Evolutionary conservation across 1,284 basidiomycete genomes (phyloP), one percentile per base, ranked within the genome.

Genomic region (Hemileia vastatrix): DNA sequence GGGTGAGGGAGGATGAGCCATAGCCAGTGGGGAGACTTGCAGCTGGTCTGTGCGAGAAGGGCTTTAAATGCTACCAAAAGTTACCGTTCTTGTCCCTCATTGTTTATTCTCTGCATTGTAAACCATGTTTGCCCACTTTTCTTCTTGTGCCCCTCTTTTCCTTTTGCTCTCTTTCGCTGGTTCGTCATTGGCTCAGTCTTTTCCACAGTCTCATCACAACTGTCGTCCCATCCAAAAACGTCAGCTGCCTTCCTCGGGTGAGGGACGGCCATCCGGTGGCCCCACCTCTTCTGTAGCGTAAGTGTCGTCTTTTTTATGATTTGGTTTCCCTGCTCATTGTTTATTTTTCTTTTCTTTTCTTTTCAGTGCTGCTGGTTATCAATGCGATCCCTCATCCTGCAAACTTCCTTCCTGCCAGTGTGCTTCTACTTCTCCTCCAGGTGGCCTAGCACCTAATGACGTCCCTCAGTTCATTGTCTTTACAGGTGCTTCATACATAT

Each of bases 391-490:
- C 1, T 77, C 74, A 19, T 78, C 79, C 55, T 88, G 86, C 78
- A 78, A 83, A 75, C 78, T 88, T 13, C 86, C 86, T 0, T 77
- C 78, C 56, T 88, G 86, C 75, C 80, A 83, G 67, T 88, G 86
- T 69, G 86, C 86, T 4, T 86, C 84, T 68, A 81, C 83, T 1
- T 81, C 78, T 65, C 84, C 85, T 3, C 86, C 86, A 11, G 86
- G 86, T 64, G 86, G 85, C 4, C 77, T 87, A 6, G 74, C 76
- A 18, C 81, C 83, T 15, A 83, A 85, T 66, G 81, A 87, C 9
- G 82, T 83, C 1, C 86, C 86, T 1, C 80, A 82, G 75, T 88
- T 88, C 71, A 76, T 88, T 71, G 81, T 86, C 54, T 85, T 83
- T 78, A 83, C 84, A 43, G 84, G 57, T 50, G 19, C 18, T 48